Base-by-base conservation (phyloP, 2,329 filamentous ascomycete genomes). In the Helotiales sp. region DNA sequence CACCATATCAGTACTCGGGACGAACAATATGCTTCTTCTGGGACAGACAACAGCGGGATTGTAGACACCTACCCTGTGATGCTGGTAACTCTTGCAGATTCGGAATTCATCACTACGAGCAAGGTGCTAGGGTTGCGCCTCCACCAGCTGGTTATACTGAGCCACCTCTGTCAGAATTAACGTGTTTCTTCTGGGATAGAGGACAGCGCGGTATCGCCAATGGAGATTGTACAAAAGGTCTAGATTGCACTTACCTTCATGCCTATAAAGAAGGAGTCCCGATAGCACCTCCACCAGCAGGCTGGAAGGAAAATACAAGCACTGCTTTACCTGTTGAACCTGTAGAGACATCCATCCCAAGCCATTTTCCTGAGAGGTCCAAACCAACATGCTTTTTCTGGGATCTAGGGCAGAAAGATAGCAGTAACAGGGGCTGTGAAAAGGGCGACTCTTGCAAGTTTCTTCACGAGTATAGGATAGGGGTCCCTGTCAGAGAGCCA, bases 331-430 rank as follows among this genome's bases (percentile, higher is more conserved):
- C n/a, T n/a, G n/a, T n/a, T n/a, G n/a, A n/a, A n/a, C n/a, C n/a
- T n/a, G n/a, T n/a, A n/a, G n/a, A n/a, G n/a, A n/a, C n/a, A n/a
- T n/a, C n/a, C n/a, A n/a, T n/a, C n/a, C n/a, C n/a, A n/a, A n/a
- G n/a, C n/a, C n/a, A n/a, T n/a, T n/a, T n/a, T n/a, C n/a, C n/a
- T n/a, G n/a, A n/a, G n/a, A n/a, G n/a, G n/a, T n/a, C n/a, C n/a
- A n/a, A n/a, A n/a, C n/a, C n/a, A n/a, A n/a, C n/a, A n/a, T 63
- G 60, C 58, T 60, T 40, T 15, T 62, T 52, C 34, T 64, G 60
- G 59, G 52, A 60, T 40, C 47, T 27, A 30, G 12, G 22, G 15
- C 40, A 44, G 9, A 3, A 25, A 15, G 40, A 44, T 13, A 44
- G 19, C 2, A 33, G 19, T 17, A 24, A 34, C 15, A 6, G 13